A percentile compares a stretch with the other conserved stretches of the same genome.
Evolutionary conservation across 1,284 basidiomycete genomes (phyloP).

Genomic region (Ustilago lituana): DNA sequence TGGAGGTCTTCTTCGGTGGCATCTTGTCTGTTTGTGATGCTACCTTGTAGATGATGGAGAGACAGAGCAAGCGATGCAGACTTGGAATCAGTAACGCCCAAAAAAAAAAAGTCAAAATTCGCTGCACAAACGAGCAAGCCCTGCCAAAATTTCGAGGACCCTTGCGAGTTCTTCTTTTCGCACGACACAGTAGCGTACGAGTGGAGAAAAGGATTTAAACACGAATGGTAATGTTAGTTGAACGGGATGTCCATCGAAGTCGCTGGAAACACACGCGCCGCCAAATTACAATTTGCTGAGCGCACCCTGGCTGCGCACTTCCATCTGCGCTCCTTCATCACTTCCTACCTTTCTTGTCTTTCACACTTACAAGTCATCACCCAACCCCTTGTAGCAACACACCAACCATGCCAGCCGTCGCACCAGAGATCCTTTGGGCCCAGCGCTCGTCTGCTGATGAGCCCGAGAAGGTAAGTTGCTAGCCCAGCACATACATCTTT

Average conservation of each 20-base stretch:
- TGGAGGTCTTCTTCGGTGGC: conserved; percentile 28
- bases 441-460: conserved; percentile 62
- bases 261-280: conserved; percentile 31
- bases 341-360: background rate
- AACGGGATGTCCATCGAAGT: conserved; percentile 19
- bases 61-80: background rate
- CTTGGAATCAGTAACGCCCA: too few relatives aligned
- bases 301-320: too few relatives aligned
- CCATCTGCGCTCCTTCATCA: background rate
- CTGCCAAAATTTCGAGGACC: conserved; percentile 12
- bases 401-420: conserved; percentile 47
- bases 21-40: too few relatives aligned
- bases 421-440: conserved; percentile 66
- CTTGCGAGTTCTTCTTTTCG: conserved; percentile 29
- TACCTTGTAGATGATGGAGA: background rate
- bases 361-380: too few relatives aligned
- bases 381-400: background rate
- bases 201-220: background rate
- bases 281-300: too few relatives aligned
- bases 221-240: conserved; percentile 15
- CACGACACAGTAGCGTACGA: too few relatives aligned
- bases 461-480: conserved; percentile 54
- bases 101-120: conserved; percentile 21
- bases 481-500: background rate
- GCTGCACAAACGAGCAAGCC: conserved; percentile 1